A percentile compares a stretch with the other conserved stretches of the same genome.
phyloP scores from a whole-genome alignment of 2,329 filamentous ascomycete genomes.

The Bipolaris bicolor region DNA sequence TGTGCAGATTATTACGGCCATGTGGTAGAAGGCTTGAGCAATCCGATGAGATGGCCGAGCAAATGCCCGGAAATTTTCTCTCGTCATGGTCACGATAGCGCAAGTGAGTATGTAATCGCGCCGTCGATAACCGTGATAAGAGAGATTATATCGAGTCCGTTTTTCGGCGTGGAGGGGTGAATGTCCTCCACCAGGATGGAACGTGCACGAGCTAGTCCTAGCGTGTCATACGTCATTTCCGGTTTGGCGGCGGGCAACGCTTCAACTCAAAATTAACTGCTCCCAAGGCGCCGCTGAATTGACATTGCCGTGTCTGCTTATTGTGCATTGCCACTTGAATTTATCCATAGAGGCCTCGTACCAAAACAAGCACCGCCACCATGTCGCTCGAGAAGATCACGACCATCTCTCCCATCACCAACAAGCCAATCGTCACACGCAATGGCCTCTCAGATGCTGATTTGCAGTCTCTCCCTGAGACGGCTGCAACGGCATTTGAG shows the following conservation, averaged over 20 bases:
- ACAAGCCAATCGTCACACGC: conserved; percentile 80
- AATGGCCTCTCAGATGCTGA: conserved; percentile 74
- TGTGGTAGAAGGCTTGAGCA: background rate
- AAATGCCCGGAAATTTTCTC: background rate
- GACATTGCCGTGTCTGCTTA: conserved; percentile 15
- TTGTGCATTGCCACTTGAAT: conserved; percentile 24
- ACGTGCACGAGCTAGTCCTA: conserved; percentile 15
- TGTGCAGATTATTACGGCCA: background rate
- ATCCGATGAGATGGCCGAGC: background rate
- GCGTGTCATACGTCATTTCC: conserved; percentile 23
- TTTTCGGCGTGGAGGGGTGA: conserved; percentile 18
- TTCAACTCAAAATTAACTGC: conserved; percentile 26
- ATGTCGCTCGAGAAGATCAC: conserved; percentile 66
- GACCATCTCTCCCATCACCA: conserved; percentile 90
- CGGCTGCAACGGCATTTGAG: conserved; percentile 76
- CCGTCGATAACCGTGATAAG: conserved; percentile 6
- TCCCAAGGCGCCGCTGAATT: conserved; percentile 14
- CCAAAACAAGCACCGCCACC: conserved; percentile 24
- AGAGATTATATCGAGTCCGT: conserved; percentile 6
- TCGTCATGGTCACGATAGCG: background rate
- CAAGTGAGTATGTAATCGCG: background rate
- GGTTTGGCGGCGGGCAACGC: conserved; percentile 15
- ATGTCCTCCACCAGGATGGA: conserved; percentile 10
- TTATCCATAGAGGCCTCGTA: conserved; percentile 15
- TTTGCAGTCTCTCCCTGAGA: conserved; percentile 72